Percentiles rank a stretch among this genome's conserved stretches.
Conservation (phyloP, 2,329 filamentous ascomycete species). For the Fusarium pseudoanthophilum region DNA sequence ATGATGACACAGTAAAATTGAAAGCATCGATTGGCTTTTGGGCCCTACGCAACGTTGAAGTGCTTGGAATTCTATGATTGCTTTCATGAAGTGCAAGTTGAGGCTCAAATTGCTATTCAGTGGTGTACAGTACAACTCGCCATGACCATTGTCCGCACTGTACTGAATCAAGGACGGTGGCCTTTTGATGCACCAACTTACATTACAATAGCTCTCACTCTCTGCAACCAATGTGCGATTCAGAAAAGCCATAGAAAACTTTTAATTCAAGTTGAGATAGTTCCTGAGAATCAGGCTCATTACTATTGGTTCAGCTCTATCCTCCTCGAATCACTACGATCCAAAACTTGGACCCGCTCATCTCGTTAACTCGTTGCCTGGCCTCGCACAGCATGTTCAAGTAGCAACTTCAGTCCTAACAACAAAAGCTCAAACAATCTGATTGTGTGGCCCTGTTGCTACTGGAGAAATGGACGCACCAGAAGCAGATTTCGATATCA, state of each 20-base stretch:
- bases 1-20: neutral
- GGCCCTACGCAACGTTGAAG: neutral
- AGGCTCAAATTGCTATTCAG: neutral
- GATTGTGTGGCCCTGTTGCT: neutral
- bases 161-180: neutral
- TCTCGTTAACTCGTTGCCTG: constrained; percentile 23
- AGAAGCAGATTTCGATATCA: constrained; percentile 69
- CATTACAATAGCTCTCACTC: neutral
- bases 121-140: neutral
- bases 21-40: rapidly evolving
- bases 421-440: neutral
- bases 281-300: neutral
- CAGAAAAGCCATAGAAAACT: neutral
- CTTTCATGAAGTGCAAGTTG: neutral
- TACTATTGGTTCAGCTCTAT: neutral
- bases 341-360: constrained; percentile 21
- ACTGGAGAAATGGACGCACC: constrained; percentile 64
- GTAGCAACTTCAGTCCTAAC: neutral
- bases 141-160: neutral
- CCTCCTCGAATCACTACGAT: neutral
- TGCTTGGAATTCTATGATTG: neutral
- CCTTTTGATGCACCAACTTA: neutral
- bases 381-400: neutral
- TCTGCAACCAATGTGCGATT: neutral
- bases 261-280: neutral